Evolutionary conservation across 768 basidiomycete species (phyloP), one percentile per base, ranked within the genome.

Genomic region (Leucocoprinus leucothites): DNA sequence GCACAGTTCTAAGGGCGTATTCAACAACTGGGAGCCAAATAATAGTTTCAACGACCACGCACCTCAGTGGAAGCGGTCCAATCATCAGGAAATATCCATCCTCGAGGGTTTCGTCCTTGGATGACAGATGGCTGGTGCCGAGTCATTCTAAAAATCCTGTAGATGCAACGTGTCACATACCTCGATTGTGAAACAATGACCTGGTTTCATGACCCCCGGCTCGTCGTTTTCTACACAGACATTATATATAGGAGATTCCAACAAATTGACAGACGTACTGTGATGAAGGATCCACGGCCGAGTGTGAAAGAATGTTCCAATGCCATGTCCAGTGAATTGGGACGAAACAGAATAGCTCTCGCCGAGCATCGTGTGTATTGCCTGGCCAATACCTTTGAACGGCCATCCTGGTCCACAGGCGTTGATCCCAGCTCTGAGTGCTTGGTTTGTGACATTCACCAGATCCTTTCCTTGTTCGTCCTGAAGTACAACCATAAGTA

Each of bases 101-200:
- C 82, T 22, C 71, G 65, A 0, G 91, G 76, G 54, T 89, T 76
- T 4, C 72, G 67, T 9, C 93, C 93, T 70, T 93, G 89, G 11
- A 95, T 79, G 28, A 96, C 73, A 45, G 78, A 77, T 3, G 93
- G 93, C 87, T 91, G 9, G 9, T 41, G 3, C 28, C 6, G 40
- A 9, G 28, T 36, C 22, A 43, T 42, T 5, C 38, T 7, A 61
- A 14, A 59, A 3, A 14, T 31, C 3, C 40, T n/a, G 25, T 4
- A 25, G 16, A 8, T 19, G 26, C 36, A 25, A 24, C 48, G 16
- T 56, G 14, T 31, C 9, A 50, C 73, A 16, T 56, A 86, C 91
- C 79, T 97, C 94, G 38, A 97, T 94, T 0, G 94, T 96, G 63
- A 97, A 96, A 64, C 91, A 92, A 66, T 96, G 85, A 0, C 94